A percentile compares a stretch with the other conserved stretches of the same genome.
phyloP scores from a whole-genome alignment of 495 filamentous ascomycete genomes.

The Darksidea phi region DNA sequence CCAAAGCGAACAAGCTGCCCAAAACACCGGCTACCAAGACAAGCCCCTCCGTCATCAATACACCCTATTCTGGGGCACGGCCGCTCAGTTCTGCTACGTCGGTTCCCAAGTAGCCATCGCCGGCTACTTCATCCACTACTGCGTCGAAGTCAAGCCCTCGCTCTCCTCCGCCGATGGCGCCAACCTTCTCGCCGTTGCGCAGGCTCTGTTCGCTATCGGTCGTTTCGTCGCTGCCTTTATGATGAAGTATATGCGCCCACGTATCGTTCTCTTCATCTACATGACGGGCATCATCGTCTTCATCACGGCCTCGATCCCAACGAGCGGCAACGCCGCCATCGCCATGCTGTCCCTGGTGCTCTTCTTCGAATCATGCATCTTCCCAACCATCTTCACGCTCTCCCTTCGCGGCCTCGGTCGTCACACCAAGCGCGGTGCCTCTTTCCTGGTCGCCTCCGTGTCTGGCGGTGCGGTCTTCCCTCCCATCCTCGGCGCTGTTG shows the following conservation, averaged over 20 bases:
- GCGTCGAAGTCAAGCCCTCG: constrained; percentile 14
- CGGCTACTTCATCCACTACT: constrained; percentile 53
- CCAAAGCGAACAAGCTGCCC: constrained; percentile 42
- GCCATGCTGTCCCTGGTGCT: constrained; percentile 63
- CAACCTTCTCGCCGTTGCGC: constrained; percentile 62
- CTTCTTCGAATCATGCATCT: constrained; percentile 56
- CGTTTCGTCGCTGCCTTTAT: constrained; percentile 59
- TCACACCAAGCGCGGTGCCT: constrained; percentile 67
- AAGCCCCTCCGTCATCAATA: constrained; percentile 53
- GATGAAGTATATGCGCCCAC: constrained; percentile 44
- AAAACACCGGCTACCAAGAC: constrained; percentile 43
- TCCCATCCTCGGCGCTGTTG: constrained; percentile 60
- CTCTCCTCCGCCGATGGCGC: constrained; percentile 14
- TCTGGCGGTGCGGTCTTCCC: constrained; percentile 67
- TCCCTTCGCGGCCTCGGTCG: constrained; percentile 66
- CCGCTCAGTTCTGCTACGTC: constrained; percentile 67
- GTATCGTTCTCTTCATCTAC: constrained; percentile 38
- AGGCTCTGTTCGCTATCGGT: constrained; percentile 64
- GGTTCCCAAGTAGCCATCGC: constrained; percentile 60
- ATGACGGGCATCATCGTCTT: constrained; percentile 51
- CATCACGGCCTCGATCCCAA: constrained; percentile 49
- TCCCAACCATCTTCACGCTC: constrained; percentile 68
- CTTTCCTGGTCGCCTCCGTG: constrained; percentile 66
- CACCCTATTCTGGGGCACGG: constrained; percentile 63
- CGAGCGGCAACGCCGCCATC: constrained; percentile 38